phyloP scores from a whole-genome alignment of 805 yeast genomes.

The Saturnispora zaruensis region DNA sequence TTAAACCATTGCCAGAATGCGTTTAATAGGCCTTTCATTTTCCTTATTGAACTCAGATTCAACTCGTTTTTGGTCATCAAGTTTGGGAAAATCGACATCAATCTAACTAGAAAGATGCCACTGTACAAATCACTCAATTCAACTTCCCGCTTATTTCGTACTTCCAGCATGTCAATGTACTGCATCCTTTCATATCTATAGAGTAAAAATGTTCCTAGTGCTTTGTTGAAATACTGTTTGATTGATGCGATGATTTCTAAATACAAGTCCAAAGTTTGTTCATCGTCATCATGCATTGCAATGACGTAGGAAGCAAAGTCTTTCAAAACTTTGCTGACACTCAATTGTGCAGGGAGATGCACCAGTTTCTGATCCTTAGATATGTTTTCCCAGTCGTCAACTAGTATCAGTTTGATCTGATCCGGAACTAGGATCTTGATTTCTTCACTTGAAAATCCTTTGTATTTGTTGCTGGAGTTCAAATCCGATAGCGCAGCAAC shows the following conservation, averaged over 20 bases:
- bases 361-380: slow-evolving; percentile 73
- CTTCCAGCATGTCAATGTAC: slow-evolving; percentile 37
- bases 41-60: slow-evolving; percentile 64
- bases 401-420: slow-evolving; percentile 58
- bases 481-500: not conserved
- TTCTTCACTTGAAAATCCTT: slow-evolving; percentile 27
- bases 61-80: slow-evolving; percentile 68
- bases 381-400: slow-evolving; percentile 89
- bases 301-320: slow-evolving; percentile 32
- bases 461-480: slow-evolving; percentile 3
- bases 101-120: slow-evolving; percentile 69
- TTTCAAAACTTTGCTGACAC: slow-evolving; percentile 45
- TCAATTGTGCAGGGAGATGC: slow-evolving; percentile 48
- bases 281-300: slow-evolving; percentile 38
- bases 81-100: slow-evolving; percentile 75
- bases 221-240: slow-evolving; percentile 61
- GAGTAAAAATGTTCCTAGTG: slow-evolving; percentile 58
- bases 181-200: slow-evolving; percentile 76
- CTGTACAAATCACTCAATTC: slow-evolving; percentile 52
- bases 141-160: slow-evolving; percentile 22
- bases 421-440: slow-evolving; percentile 54
- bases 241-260: slow-evolving; percentile 69
- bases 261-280: slow-evolving; percentile 39
- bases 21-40: slow-evolving; percentile 47
- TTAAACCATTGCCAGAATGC: slow-evolving; percentile 46